phyloP scores from a whole-genome alignment of 2,329 filamentous ascomycete species.

The Nemania sp. region DNA sequence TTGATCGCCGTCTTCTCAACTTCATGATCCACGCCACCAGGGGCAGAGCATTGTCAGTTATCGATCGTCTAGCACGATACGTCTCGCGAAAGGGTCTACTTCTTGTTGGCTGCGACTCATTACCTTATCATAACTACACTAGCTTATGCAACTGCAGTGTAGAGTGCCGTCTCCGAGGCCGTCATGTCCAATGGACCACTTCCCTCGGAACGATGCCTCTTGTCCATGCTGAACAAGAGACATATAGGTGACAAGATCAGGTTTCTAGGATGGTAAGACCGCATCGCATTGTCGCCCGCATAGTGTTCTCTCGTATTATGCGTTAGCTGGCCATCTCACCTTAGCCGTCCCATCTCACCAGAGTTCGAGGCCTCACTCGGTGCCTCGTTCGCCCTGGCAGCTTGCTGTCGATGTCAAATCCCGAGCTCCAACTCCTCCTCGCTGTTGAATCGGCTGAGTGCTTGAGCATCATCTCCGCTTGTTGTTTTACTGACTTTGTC shows the following conservation, averaged over 20 bases:
- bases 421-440: constrained; percentile 10
- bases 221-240: constrained; percentile 61
- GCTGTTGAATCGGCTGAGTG: background rate
- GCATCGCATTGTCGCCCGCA: constrained; percentile 19
- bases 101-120: no score
- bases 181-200: constrained; percentile 63
- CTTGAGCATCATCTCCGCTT: background rate
- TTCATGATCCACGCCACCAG: background rate
- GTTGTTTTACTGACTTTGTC: constrained; percentile 18
- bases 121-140: background rate
- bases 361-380: background rate
- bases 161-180: constrained; percentile 1
- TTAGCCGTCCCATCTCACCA: background rate
- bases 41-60: no score
- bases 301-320: background rate
- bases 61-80: no score
- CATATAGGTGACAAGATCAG: constrained; percentile 77
- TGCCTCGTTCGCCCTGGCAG: background rate
- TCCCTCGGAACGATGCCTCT: constrained; percentile 67
- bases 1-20: no score
- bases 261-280: constrained; percentile 83
- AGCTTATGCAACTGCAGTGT: background rate
- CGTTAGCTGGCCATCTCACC: background rate
- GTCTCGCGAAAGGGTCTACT: no score
- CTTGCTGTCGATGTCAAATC: background rate